Base-by-base conservation (phyloP, 148 eudicot genomes). In the Arbutus unedo region DNA sequence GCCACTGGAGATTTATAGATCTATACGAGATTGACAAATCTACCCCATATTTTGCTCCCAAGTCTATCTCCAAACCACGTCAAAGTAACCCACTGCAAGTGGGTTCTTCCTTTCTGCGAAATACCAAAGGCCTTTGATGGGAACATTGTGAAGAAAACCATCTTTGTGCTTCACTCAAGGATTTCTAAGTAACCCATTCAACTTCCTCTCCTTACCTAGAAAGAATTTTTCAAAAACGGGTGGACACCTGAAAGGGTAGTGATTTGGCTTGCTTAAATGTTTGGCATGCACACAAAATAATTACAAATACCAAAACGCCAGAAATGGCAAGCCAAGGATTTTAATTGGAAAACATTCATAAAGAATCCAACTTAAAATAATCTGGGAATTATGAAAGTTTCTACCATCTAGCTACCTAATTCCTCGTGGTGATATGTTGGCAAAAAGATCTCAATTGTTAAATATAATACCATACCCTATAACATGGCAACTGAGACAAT, bases 261-360 rank as follows among this genome's bases (percentile, higher is more conserved):
- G 48, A 47, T 67, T 25, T 67, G 82, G 23, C 45, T 50, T 15
- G 74, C 60, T 66, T 21, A 2, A 49, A 14, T 19, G 15, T 21
- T 11, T 23, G 31, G 25, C 44, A 67, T 25, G 7, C 44, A 31
- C 11, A 18, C 2, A 48, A 49, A 41, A 19, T 4, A 66, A 47
- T 50, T 5, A 1, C 31, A 38, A 48, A 49, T 45, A 47, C 44
- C 13, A 14, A n/a, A 79, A 66, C 41, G 13, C 16, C 55, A n/a
- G 5, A 79, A 79, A 79, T 5, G 47, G 21, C n/a, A 79, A 79
- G 21, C 55, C 44, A 79, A n/a, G 51, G 74, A 79, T 49, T 23
- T 31, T 45, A 3, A 79, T 62, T 3, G 15, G 21, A 15, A 79
- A 62, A 2, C 48, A n/a, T 45, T 44, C 19, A n/a, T 19, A 59